Conservation (phyloP, 2,329 filamentous ascomycete species). For the Sordariomycetes sp. region DNA sequence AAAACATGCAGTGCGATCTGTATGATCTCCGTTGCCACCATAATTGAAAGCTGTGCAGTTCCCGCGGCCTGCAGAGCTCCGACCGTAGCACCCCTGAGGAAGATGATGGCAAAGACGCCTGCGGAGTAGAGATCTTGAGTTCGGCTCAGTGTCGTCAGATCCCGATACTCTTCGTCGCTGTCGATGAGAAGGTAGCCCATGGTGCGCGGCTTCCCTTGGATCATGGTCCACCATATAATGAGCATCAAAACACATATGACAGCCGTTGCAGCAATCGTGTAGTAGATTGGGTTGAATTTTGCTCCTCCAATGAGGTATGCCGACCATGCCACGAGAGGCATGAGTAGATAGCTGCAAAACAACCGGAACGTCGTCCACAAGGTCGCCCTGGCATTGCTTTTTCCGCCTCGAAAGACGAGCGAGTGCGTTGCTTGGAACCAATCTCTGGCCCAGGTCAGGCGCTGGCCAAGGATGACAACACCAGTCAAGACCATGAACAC, state of each 20-base stretch:
- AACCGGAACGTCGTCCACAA: conserved; percentile 50
- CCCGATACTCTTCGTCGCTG: conserved; percentile 60
- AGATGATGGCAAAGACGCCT: conserved; percentile 53
- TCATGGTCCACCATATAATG: conserved; percentile 19
- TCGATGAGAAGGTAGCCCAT: conserved; percentile 20
- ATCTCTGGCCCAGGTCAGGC: conserved; percentile 34
- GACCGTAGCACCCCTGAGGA: conserved; percentile 57
- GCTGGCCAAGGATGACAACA: conserved; percentile 30
- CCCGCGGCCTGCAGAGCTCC: conserved; percentile 48
- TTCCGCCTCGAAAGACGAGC: conserved; percentile 17
- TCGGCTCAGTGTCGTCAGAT: conserved; percentile 18
- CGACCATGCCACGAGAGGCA: conserved; percentile 63
- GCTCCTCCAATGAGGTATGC: conserved; percentile 54
- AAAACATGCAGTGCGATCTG: conserved; percentile 28
- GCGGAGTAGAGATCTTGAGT: conserved; percentile 56
- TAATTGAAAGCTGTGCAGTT: conserved; percentile 57
- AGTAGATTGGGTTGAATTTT: conserved; percentile 10
- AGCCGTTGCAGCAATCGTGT: conserved; percentile 20
- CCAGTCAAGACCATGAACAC: conserved; percentile 50
- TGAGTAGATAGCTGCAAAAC: conserved; percentile 66
- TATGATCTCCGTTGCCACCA: conserved; percentile 62
- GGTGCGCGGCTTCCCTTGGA: conserved; percentile 11
- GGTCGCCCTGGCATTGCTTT: conserved; percentile 1
- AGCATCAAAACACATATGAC: conserved; percentile 12
- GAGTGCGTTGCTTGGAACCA: conserved; percentile 31